Evolutionary conservation across 1,284 basidiomycete genomes (phyloP).

Genomic region (Heterobasidion parviporum): DNA sequence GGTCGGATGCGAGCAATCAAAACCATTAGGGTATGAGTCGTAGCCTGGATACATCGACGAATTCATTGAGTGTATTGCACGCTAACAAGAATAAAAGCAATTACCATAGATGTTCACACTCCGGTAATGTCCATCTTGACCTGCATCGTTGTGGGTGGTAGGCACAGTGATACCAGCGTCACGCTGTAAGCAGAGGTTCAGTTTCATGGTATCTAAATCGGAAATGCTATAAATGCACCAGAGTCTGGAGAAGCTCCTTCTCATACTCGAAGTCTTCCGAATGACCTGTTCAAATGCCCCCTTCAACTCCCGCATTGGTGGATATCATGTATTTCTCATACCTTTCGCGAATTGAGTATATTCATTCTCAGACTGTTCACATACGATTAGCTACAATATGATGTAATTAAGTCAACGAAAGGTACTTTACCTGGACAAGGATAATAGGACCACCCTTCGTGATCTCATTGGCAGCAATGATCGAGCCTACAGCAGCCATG

Average conservation of each 20-base stretch:
- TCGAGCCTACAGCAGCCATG: neutral
- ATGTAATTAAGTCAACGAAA: too few species aligned
- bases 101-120: neutral
- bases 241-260: neutral
- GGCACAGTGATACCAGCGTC: neutral
- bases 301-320: neutral
- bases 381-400: neutral
- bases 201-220: too few species aligned
- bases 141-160: neutral
- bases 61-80: neutral
- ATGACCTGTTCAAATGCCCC: neutral
- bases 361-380: neutral
- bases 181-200: neutral
- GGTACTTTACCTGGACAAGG: neutral
- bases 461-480: neutral
- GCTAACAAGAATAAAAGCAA: neutral
- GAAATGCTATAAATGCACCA: neutral
- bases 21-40: neutral
- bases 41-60: neutral
- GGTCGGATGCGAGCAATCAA: neutral
- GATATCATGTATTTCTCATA: neutral
- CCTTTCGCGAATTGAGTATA: neutral
- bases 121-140: neutral
- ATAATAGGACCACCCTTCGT: neutral
- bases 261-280: neutral